phyloP scores from a whole-genome alignment of 371 early-diverging fungal species.

The Choanephora cucurbitarum region DNA sequence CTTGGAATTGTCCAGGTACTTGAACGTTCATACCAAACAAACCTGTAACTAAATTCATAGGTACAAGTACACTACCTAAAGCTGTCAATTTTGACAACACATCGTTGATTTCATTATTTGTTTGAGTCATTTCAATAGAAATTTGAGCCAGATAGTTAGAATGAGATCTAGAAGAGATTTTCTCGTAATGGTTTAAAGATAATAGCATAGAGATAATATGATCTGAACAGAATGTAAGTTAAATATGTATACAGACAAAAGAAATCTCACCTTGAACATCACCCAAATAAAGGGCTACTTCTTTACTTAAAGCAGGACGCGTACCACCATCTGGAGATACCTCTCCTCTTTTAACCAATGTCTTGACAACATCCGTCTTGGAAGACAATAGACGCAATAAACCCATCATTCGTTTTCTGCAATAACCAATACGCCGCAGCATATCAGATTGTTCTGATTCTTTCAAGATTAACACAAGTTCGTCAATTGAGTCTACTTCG shows the following conservation, averaged over 20 bases:
- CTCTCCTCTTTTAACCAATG: conserved; percentile 75
- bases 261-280: conserved; percentile 84
- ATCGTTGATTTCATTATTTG: conserved; percentile 89
- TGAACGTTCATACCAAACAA: conserved; percentile 91
- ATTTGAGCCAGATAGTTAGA: conserved; percentile 97
- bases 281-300: conserved; percentile 83
- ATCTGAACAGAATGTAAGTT: no score
- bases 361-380: conserved; percentile 83
- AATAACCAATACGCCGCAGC: conserved; percentile 84
- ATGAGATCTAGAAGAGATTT: conserved; percentile 88
- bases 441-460: conserved; percentile 89
- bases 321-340: conserved; percentile 44
- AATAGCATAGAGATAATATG: conserved; percentile 94
- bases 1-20: conserved; percentile 68
- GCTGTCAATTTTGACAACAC: conserved; percentile 90
- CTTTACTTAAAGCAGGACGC: conserved; percentile 51
- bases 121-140: conserved; percentile 93
- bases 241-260: no score
- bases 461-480: conserved; percentile 85
- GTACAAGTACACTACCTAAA: conserved; percentile 90
- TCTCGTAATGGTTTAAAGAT: conserved; percentile 88
- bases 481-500: conserved; percentile 92
- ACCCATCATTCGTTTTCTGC: conserved; percentile 78
- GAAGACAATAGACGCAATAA: conserved; percentile 72
- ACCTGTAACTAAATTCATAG: conserved; percentile 94